Base-by-base conservation (phyloP, 164 flowering plant species). In the Litsea cubeba region DNA sequence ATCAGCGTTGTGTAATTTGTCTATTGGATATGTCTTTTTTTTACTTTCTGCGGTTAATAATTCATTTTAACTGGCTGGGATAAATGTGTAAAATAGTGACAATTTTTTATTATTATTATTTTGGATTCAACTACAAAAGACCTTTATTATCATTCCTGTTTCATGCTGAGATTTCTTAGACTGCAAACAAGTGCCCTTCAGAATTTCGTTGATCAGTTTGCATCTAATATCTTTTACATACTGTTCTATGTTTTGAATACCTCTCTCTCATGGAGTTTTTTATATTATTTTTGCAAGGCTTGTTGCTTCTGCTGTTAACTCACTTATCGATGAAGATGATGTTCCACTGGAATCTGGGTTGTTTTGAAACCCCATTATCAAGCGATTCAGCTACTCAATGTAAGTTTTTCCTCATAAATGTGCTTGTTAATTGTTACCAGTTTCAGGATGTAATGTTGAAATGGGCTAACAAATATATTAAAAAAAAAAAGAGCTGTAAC, bases 241-340 rank as follows among this genome's bases (percentile, higher is more conserved):
- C 60, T 54, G 5, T 12, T 18, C 46, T 40, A 8, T 40, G 8
- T 40, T 8, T 40, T 40, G 46, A 40, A 40, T 40, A 7, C n/a
- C n/a, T 20, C 49, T 71, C 66, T 58, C 74, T 72, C 50, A 40
- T 51, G 12, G 10, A 15, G n/a, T 54, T 12, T 71, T 40, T 20
- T 15, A 22, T 15, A 2, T 22, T 46, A 18, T 65, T 12, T 50
- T 46, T 70, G 66, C 32, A 62, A 76, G 78, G 74, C 71, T 76
- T 22, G 75, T 76, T n/a, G 65, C 65, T 22, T 28, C 71, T 70
- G 78, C 78, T 51, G 75, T 71, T 50, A 54, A 24, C 62, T 65
- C 71, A 35, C 70, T 76, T 50, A 65, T 71, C 40, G 71, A 76
- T 50, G 74, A 54, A 18, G 75, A 71, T 15, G 75, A 76, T 54